Evolutionary conservation across 495 filamentous ascomycete species (phyloP), one percentile per base, ranked within the genome.

Genomic region (Wilcoxina mikolae): DNA sequence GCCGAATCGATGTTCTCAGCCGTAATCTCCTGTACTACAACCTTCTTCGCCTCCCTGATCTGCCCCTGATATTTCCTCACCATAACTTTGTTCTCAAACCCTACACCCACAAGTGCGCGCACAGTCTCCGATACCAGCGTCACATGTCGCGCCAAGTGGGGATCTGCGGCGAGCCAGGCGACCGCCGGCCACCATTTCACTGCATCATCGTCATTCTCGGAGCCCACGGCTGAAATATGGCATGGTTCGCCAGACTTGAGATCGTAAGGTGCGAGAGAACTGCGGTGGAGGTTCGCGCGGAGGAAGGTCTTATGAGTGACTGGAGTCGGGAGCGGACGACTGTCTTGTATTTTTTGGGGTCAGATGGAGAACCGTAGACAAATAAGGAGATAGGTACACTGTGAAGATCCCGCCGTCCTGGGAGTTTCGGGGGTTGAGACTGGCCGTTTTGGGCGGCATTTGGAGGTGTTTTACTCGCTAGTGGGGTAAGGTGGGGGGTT

Each of bases 1-100:
- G 51, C 5, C 70, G 56, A 46, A 26, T 68, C 47, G 49, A 58
- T 67, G 10, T 73, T 72, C 23, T 67, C 28, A 43, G 72, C 65
- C 0, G 73, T 73, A 39, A 73, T 68, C 54, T 83, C 80, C 29
- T 64, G 66, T 3, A 85, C 57, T 3, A 64, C 60, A 27, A 83
- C 68, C 3, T 63, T 62, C 28, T 70, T 63, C 42, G 75, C 72
- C 23, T 72, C 67, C 23, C 67, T 62, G 33, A 58, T 49, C 20
- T 51, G 41, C 33, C 43, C 55, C 12, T 29, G 54, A 51, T 65
- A 65, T 49, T 55, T 60, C 39, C 45, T 44, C 18, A 65, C 31
- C 12, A 53, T 23, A 18, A 65, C 53, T 31, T 65, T 65, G 47
- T 65, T 46, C 39, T 64, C 62, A 15, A 61, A 65, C 2, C 62